Base-by-base conservation (phyloP, 768 basidiomycete species). In the Sarcodon aspratus region DNA sequence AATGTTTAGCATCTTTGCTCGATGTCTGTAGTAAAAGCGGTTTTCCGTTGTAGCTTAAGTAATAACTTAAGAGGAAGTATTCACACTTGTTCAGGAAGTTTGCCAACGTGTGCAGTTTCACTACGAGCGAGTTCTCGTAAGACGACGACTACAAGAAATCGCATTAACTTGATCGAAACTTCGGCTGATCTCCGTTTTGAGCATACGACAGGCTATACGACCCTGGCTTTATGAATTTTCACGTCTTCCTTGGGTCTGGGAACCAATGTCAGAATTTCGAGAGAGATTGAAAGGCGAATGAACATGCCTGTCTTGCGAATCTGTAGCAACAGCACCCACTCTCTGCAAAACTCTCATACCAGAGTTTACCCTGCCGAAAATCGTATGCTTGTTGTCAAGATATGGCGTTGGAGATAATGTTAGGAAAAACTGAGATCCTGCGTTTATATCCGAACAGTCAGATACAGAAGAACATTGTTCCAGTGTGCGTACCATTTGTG, bases 371-470 rank as follows among this genome's bases (percentile, higher is more conserved):
- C 96, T 80, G 1, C 96, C 96, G 60, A 91, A 91, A 54, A 90
- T 89, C 7, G 86, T 89, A 61, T 91, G 87, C 57, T 88, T 89
- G 58, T 75, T 81, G 57, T 92, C 89, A 36, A 92, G 69, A 61
- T 73, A 92, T 1, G 89, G 89, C 21, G 90, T 91, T 27, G 87
- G 88, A 1, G 74, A 75, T 18, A 92, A 75, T 0, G 87, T 85
- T 55, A 97, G 74, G 67, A 97, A 96, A 69, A 97, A 97, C 63
- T 97, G 95, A 13, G 91, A 95, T 17, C 93, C 93, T 89, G 57
- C 57, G 47, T 17, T n/a, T 45, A 59, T 60, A 62, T 59, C 59
- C 27, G 3, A 36, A 35, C 12, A 42, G 17, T 45, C n/a, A 47
- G 33, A 46, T 32, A n/a, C 18, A 32, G n/a, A 10, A 13, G 11